Conservation (phyloP, 345 rosid species). For the Adansonia digitata region DNA sequence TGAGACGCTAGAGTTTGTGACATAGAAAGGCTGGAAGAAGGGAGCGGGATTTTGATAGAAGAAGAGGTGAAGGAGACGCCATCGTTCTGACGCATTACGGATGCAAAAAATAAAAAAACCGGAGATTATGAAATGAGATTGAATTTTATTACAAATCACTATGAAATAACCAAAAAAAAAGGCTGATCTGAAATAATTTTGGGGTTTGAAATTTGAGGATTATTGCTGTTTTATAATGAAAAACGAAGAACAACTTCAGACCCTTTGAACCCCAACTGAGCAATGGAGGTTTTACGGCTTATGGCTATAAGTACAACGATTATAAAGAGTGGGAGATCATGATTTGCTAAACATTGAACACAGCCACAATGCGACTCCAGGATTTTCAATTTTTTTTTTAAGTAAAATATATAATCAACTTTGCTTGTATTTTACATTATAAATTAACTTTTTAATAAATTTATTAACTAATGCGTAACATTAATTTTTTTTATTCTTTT, state of each 20-base stretch:
- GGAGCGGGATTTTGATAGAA: conserved; percentile 26
- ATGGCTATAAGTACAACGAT: too few relatives aligned
- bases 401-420: too few relatives aligned
- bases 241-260: background rate
- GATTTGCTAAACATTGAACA: too few relatives aligned
- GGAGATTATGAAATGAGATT: background rate
- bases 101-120: background rate
- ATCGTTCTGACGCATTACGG: conserved; percentile 28
- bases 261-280: too few relatives aligned
- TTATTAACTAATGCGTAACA: too few relatives aligned
- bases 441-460: too few relatives aligned
- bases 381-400: too few relatives aligned
- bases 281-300: background rate
- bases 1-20: conserved; percentile 23
- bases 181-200: background rate
- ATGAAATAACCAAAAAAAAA: background rate
- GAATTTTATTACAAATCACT: background rate
- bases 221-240: background rate
- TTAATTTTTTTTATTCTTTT: too few relatives aligned
- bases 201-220: background rate
- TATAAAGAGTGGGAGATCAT: too few relatives aligned
- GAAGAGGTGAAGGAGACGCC: conserved; percentile 40
- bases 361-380: too few relatives aligned
- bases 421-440: too few relatives aligned
- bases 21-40: conserved; percentile 7